Evolutionary conservation across 2,329 filamentous ascomycete genomes (phyloP), one percentile per base, ranked within the genome.

Genomic region (Sporothrix phasma): DNA sequence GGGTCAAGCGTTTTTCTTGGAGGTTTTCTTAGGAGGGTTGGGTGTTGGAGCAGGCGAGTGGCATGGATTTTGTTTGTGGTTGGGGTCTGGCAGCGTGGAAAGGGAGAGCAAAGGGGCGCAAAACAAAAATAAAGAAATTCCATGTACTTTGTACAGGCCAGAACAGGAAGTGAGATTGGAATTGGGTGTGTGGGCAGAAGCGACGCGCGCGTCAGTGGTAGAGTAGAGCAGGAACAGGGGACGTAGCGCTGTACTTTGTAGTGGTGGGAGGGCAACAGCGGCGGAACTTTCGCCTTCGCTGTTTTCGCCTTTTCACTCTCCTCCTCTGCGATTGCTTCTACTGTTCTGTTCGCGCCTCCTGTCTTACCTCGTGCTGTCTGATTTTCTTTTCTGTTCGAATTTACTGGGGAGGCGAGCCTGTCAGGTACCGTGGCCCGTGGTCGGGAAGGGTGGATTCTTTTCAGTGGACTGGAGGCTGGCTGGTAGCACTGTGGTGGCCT

Each of bases 391-490:
- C 46, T 41, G 46, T n/a, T 46, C 34, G 64, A 17, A 34, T 65
- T 59, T 63, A 26, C 53, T 59, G 56, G 65, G 56, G 54, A 51
- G 41, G 65, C 47, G 39, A 37, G 62, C 34, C 66, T 68, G 67
- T 67, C 67, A 69, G 67, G 67, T 68, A 68, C 67, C 65, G 64
- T 66, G 66, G 66, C 64, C 65, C 54, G 65, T 66, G 54, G 65
- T 49, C 66, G 67, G 67, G 64, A 66, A 66, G 65, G 59, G 66
- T 66, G 67, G 66, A 29, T 67, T 66, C 58, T 56, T 54, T 61
- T 64, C 64, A 65, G 67, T 65, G 66, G 64, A 13, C 64, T 61
- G 49, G 51, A 45, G 58, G 63, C 39, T 34, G 47, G 34, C 61
- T 64, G 65, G 65, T 66, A 65, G 60, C 62, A 67, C 65, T 65